These are phyloP conservation scores for Purshia tridentata DNA, from an alignment of 306 rosid species.

Conservation along the genomic window DNA sequence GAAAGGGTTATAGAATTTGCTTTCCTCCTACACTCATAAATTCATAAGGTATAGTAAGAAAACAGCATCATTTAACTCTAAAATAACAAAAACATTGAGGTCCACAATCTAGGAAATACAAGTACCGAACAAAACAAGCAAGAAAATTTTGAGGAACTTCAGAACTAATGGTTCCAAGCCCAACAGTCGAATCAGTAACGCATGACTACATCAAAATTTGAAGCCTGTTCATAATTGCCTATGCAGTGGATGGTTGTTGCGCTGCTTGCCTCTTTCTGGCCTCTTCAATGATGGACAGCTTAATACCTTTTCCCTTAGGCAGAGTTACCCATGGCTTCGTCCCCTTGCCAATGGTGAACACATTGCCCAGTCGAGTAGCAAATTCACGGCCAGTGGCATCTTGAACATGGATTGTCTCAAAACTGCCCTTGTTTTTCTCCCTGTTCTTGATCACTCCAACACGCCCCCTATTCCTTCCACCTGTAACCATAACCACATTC, in stretches of 20 bases:
- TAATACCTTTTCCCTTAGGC: constrained; percentile 82
- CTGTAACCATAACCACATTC: constrained; percentile 74
- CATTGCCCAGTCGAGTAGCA: constrained; percentile 68
- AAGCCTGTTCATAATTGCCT: constrained; percentile 12
- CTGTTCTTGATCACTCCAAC: constrained; percentile 81
- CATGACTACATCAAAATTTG: constrained; percentile 22
- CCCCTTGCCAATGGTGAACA: constrained; percentile 74
- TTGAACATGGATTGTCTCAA: constrained; percentile 71
- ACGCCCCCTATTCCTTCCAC: constrained; percentile 76
- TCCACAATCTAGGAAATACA: no score
- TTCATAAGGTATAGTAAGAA: no score
- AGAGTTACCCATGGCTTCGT: constrained; percentile 65
- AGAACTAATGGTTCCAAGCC: constrained; percentile 2
- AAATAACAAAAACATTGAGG: no score
- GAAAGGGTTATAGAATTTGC: no score
- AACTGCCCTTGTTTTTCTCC: constrained; percentile 73
- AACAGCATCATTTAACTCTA: no score
- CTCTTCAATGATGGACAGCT: constrained; percentile 71
- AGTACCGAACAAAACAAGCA: neutral
- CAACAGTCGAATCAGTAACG: constrained; percentile 4
- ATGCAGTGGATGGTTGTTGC: constrained; percentile 60
- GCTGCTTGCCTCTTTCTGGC: constrained; percentile 69
- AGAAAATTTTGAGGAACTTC: neutral
- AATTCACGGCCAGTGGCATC: constrained; percentile 69
- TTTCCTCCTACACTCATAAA: no score